Percentiles rank a stretch among this genome's conserved stretches.
phyloP scores from a whole-genome alignment of 2,329 filamentous ascomycete genomes.

The Reticulascus tulasneorum region DNA sequence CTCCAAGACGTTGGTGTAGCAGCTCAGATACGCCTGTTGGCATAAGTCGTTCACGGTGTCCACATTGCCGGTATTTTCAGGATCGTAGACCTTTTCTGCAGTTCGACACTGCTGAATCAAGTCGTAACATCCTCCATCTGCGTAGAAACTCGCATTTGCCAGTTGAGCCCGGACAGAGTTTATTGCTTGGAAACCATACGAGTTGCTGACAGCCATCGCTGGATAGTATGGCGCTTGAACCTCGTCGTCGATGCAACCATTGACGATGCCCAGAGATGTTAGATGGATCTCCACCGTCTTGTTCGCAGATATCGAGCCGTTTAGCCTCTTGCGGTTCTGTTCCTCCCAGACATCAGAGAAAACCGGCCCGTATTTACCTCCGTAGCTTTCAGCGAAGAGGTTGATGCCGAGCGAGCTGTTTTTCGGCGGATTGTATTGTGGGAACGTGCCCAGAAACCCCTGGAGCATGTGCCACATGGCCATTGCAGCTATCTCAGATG shows the following conservation, averaged over 20 bases:
- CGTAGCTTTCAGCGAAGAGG: constrained; percentile 66
- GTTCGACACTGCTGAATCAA: constrained; percentile 13
- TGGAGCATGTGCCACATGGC: constrained; percentile 65
- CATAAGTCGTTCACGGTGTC: constrained; percentile 9
- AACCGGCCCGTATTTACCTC: constrained; percentile 65
- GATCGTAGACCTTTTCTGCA: constrained; percentile 9
- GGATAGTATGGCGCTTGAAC: constrained; percentile 57
- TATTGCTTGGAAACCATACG: constrained; percentile 59
- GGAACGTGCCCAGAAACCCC: constrained; percentile 55
- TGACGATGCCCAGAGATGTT: constrained; percentile 63
- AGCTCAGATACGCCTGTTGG: constrained; percentile 22
- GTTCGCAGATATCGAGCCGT: constrained; percentile 43
- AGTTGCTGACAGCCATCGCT: constrained; percentile 58
- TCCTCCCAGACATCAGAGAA: constrained; percentile 57
- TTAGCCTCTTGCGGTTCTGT: constrained; percentile 56
- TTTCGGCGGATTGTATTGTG: constrained; percentile 50
- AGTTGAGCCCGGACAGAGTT: constrained; percentile 11
- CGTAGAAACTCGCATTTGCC: constrained; percentile 11
- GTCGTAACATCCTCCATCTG: constrained; percentile 11
- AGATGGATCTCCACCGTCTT: constrained; percentile 57
- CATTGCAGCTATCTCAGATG: constrained; percentile 51
- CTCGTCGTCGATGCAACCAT: constrained; percentile 64
- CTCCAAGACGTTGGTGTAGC: constrained; percentile 51
- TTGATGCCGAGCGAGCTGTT: constrained; percentile 53
- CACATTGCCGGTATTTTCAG: constrained; percentile 9